A percentile compares a stretch with the other conserved stretches of the same genome.
phyloP scores from a whole-genome alignment of 2,329 filamentous ascomycete genomes.

The Elsinoe batatas region DNA sequence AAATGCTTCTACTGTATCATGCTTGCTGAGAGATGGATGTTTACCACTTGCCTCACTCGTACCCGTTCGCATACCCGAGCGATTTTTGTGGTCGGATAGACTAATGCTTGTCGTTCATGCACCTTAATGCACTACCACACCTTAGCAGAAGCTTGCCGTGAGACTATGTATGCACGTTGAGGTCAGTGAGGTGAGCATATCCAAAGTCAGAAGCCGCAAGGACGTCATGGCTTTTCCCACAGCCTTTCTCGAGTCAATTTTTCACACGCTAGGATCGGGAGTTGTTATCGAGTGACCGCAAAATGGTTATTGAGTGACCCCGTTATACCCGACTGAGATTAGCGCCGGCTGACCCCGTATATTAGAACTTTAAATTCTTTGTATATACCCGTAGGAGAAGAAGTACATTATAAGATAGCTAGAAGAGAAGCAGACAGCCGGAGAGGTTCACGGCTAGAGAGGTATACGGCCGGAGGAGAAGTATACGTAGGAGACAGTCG shows the following conservation, averaged over 20 bases:
- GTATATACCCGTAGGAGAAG: too few relatives aligned
- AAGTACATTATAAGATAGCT: too few relatives aligned
- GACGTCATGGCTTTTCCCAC: constrained; percentile 1
- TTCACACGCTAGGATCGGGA: background rate
- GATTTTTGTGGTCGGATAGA: background rate
- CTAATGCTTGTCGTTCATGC: background rate
- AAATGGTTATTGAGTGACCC: too few relatives aligned
- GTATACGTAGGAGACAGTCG: too few relatives aligned
- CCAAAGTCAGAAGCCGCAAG: background rate
- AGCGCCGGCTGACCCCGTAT: background rate
- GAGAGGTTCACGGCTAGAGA: too few relatives aligned
- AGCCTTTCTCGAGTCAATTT: background rate
- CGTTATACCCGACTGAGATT: too few relatives aligned
- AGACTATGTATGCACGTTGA: background rate
- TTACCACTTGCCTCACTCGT: background rate
- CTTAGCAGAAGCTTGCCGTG: background rate
- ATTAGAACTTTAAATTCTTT: background rate
- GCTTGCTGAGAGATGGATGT: too few relatives aligned
- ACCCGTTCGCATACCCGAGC: background rate
- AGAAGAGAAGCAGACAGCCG: too few relatives aligned
- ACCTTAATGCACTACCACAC: background rate
- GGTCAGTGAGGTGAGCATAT: background rate
- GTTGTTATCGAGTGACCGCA: too few relatives aligned
- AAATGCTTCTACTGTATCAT: too few relatives aligned
- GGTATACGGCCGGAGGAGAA: too few relatives aligned